Percentiles rank a stretch among this genome's conserved stretches.
phyloP scores from a whole-genome alignment of 1,139 yeast genomes.

The Geotrichum citri-aurantii region DNA sequence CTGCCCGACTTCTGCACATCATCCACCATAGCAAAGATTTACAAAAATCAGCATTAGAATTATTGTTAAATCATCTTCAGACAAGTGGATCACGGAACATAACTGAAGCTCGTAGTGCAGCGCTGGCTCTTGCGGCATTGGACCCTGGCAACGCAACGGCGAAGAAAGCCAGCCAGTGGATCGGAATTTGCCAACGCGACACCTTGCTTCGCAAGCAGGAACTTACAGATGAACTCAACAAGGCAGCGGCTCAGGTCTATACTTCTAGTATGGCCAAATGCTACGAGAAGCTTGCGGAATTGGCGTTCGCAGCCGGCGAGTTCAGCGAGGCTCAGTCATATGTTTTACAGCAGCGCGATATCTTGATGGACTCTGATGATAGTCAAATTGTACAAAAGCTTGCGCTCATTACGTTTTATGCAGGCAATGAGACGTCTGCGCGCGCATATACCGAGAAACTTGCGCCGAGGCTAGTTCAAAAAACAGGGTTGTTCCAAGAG shows the following conservation, averaged over 20 bases:
- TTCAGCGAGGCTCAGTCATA: conserved; percentile 11
- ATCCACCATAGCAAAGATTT: conserved; percentile 4
- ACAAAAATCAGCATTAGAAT: neutral
- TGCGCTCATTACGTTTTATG: conserved; percentile 6
- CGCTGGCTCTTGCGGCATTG: neutral
- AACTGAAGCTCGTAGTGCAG: neutral
- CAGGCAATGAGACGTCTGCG: conserved; percentile 4
- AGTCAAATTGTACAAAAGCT: neutral
- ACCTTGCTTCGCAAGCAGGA: neutral
- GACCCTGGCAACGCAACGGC: conserved; percentile 2
- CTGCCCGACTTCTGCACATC: conserved; percentile 12
- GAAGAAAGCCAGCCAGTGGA: neutral
- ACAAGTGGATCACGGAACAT: neutral
- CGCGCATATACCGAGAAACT: conserved; percentile 9
- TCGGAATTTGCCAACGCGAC: neutral
- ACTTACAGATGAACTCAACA: neutral
- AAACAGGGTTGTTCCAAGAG: conserved; percentile 1
- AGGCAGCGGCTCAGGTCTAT: conserved; percentile 7
- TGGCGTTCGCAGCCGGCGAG: conserved; percentile 12
- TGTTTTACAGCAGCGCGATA: conserved; percentile 10
- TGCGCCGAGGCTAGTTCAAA: neutral
- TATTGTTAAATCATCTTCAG: conserved; percentile 2
- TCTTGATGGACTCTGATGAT: neutral
- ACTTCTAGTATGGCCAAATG: conserved; percentile 7
- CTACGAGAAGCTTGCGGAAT: conserved; percentile 8